These are phyloP conservation scores for Coniochaeta sp. DNA, from an alignment of 2,329 filamentous ascomycete genomes.

Conservation along the genomic window DNA sequence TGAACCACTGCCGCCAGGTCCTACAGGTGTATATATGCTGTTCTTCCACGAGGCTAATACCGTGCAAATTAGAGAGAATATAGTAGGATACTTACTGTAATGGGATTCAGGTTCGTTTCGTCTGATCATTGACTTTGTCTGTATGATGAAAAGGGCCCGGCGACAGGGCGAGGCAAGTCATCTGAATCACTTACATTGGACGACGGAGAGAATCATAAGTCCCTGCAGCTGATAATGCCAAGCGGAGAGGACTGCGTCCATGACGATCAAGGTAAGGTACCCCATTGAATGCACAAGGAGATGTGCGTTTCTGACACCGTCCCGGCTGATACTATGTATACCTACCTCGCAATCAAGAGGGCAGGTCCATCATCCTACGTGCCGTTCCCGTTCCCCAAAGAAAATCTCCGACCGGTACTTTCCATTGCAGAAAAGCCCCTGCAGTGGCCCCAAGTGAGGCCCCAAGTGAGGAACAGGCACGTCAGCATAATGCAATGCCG, in stretches of 20 bases:
- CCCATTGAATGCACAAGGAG: too few species aligned
- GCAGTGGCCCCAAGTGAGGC: too few species aligned
- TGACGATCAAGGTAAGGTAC: not conserved
- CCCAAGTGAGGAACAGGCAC: not conserved
- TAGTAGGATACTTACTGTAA: not conserved
- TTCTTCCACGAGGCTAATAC: not conserved
- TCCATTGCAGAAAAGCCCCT: conserved; percentile 2
- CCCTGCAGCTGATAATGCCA: not conserved
- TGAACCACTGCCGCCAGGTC: not conserved
- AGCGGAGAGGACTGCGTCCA: not conserved
- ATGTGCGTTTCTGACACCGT: not conserved
- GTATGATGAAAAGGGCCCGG: too few species aligned
- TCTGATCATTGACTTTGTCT: too few species aligned
- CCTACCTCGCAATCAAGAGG: not conserved
- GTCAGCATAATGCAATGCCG: not conserved
- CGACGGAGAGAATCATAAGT: not conserved
- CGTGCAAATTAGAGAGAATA: not conserved
- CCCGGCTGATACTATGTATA: not conserved
- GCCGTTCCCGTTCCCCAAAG: not conserved
- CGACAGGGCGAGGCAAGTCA: not conserved
- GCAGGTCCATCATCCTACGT: not conserved
- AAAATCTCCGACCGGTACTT: conserved; percentile 1
- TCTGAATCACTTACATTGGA: not conserved
- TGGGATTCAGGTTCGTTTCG: not conserved
- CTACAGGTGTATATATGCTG: not conserved